Base-by-base conservation (phyloP, 345 rosid genomes). In the Syzygium aromaticum region DNA sequence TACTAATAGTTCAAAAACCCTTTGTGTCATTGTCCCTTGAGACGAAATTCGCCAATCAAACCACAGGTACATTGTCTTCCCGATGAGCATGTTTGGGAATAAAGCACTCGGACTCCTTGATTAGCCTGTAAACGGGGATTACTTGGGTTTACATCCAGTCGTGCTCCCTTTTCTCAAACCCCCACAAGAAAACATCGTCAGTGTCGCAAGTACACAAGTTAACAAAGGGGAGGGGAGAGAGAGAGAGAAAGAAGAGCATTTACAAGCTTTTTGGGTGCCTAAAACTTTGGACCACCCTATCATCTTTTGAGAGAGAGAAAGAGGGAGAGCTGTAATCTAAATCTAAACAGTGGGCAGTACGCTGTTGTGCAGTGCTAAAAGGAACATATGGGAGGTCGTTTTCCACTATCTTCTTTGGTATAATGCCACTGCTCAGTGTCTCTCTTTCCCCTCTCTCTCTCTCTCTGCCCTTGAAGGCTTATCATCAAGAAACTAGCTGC, bases 31-130 rank as follows among this genome's bases (percentile, higher is more conserved):
- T 15, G 17, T 16, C 43, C 23, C 17, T 33, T 17, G 4, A 67
- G 10, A 43, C 0, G 0, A 30, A 19, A 67, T 67, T 67, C 1
- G 21, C 43, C 13, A 30, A 67, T 30, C 78, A 67, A 30, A 30
- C 1, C 0, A 9, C 21, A 6, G 8, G 30, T 30, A 17, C 78
- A 67, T 8, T 0, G 0, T 30, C 23, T 33, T 67, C 43, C 43
- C 43, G 17, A 0, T 30, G 16, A 33, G 46, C 46, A 67, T 67
- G 46, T 16, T 0, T 17, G 25, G 7, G 78, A 40, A 21, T 16
- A 17, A 67, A 67, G 78, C 46, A 67, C 46, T 67, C 78, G 0
- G 28, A 64, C 40, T 30, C 23, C 19, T 30, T 64, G 12, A 30
- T 64, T 64, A 28, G 77, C 40, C 8, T 21, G 40, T 63, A 63